Evolutionary conservation across 352 stramenopile species (phyloP), one percentile per base, ranked within the genome.

Genomic region (Phytophthora multivora): DNA sequence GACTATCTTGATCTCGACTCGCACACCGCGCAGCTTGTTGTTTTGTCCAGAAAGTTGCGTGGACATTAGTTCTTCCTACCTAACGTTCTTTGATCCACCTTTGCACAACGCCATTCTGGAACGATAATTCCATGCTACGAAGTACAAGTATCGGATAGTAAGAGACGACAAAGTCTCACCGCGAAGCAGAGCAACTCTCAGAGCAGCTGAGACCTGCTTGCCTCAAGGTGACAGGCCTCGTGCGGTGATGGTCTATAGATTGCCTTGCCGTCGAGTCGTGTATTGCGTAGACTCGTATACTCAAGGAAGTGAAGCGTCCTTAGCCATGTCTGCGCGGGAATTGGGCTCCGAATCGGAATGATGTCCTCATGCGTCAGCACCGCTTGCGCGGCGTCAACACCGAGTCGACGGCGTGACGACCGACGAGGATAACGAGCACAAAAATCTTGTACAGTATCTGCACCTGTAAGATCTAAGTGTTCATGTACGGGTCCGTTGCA

Each of bases 361-460:
- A 8, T 33, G 28, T 9, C 33, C 19, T 39, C 48, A 36, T 55
- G 19, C 49, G 35, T 48, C 49, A 47, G 35, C 30, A 36, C 40
- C 31, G 40, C 11, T 23, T 0, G 16, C 30, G 16, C 1, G 11
- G 19, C 7, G 18, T 42, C 35, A 28, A n/a, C 13, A 43, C 30
- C 46, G 30, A 53, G 28, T 45, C 45, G 35, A 54, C 50, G 50
- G 50, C 50, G n/a, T 48, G 36, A 57, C 50, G 50, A 57, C 48
- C 40, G 40, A 23, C 12, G 10, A 13, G 21, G 40, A 47, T 9
- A 25, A 48, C 13, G 21, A 30, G 40, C 2, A 47, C 5, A 31
- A 12, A 3, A 31, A 48, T 11, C 26, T 51, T 26, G n/a, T 11
- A 11, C 35, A 40, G 35, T 19, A 23, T 23, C 21, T 4, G 21